Conservation (phyloP, 176 grass and related monocot genomes). For the Bolboschoenus planiculmis region DNA sequence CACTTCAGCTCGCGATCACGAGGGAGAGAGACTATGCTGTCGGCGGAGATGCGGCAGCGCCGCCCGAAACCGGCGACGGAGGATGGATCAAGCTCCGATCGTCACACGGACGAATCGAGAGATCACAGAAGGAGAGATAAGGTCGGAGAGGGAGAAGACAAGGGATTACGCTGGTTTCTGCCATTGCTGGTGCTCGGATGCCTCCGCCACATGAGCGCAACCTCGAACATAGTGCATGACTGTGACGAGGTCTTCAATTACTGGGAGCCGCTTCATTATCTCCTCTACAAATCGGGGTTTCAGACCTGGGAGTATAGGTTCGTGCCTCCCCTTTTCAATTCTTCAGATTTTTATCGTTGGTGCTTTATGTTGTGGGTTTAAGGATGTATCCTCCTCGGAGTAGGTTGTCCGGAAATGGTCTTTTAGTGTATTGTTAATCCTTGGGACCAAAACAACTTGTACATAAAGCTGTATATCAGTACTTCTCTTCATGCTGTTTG, state of each 20-base stretch:
- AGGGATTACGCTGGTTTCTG: constrained; percentile 65
- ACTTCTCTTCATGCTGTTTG: neutral
- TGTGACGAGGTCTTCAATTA: constrained; percentile 99
- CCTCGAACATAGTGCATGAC: constrained; percentile 98
- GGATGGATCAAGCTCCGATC: constrained; percentile 30
- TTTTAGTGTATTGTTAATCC: neutral
- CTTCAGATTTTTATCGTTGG: neutral
- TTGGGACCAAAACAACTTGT: neutral
- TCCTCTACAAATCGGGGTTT: constrained; percentile 93
- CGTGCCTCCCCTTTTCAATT: neutral
- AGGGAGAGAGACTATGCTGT: constrained; percentile 40
- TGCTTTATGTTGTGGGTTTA: neutral
- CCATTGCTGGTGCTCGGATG: constrained; percentile 63
- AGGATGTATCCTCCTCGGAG: no score
- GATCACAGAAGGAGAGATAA: constrained; percentile 26
- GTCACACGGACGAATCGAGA: constrained; percentile 72
- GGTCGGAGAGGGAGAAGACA: constrained; percentile 26
- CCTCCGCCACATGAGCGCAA: constrained; percentile 87
- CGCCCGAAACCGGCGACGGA: constrained; percentile 32
- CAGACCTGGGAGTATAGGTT: constrained; percentile 99
- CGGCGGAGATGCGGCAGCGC: constrained; percentile 56
- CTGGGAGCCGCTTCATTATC: constrained; percentile 96
- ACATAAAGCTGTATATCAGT: no score
- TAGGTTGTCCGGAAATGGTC: neutral
- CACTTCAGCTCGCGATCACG: neutral